Evolutionary conservation across 768 basidiomycete genomes (phyloP), one percentile per base, ranked within the genome.

Genomic region (Paxillus ammoniavirescens): DNA sequence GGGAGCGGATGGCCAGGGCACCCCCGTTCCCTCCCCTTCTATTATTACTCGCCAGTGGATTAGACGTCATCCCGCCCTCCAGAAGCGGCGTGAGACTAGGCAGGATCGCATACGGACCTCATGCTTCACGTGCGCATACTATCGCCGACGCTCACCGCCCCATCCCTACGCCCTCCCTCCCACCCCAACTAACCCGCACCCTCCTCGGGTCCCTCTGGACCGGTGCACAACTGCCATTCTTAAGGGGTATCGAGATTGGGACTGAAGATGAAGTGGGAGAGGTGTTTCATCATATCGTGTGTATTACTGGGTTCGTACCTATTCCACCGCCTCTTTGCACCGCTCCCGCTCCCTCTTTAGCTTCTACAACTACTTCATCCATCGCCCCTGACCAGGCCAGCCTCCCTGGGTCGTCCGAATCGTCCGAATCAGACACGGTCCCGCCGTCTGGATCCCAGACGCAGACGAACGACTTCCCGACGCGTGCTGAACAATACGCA

Each of bases 261-360:
- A 62, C 62, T 12, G 60, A 55, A n/a, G 62, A 73, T 8, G 60
- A 65, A 7, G 63, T 71, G 28, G 71, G 70, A 14, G 67, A 73
- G 15, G 58, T 71, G 8, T 77, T 80, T 48, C 68, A 74, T 47
- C 74, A 70, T 43, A 71, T 82, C 44, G 58, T 79, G 2, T 77
- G 77, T 23, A 65, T 71, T 42, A 75, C 74, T 2, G 80, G 80
- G 13, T 78, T 79, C 47, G 69, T 70, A 14, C 65, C 75, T 3
- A 50, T 66, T 45, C 53, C 62, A 7, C 55, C 53, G 0, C 63
- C 65, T 15, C 50, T 67, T 7, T 30, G 44, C 26, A 26, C 26
- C n/a, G n/a, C 14, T 12, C 18, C 35, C 4, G 12, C 9, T 13
- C 17, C 12, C 6, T 36, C 15, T 26, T 26, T 4, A 26, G 26